A percentile compares a stretch with the other conserved stretches of the same genome.
Evolutionary conservation across 768 basidiomycete genomes (phyloP).

Genomic region (Plicaturopsis crispa): DNA sequence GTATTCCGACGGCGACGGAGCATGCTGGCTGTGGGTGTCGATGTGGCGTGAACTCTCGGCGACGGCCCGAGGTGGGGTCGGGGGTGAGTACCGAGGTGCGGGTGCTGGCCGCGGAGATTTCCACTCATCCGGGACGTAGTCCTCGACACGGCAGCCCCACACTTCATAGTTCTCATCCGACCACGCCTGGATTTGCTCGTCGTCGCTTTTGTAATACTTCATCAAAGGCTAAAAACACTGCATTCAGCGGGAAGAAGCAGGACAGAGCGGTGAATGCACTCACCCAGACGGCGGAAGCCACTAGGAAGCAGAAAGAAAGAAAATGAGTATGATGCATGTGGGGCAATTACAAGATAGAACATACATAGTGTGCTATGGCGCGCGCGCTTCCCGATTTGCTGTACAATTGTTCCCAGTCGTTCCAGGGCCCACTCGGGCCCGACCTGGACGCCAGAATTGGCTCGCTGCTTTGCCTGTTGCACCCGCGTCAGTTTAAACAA

Average conservation of each 20-base stretch:
- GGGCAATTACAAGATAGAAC: too few relatives aligned
- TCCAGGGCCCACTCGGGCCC: too few relatives aligned
- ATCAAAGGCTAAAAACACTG: constrained; percentile 44
- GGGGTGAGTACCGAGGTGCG: constrained; percentile 11
- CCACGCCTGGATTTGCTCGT: constrained; percentile 49
- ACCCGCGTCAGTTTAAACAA: background rate
- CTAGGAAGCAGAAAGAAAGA: constrained; percentile 34
- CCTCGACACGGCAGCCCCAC: constrained; percentile 55
- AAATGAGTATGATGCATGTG: too few relatives aligned
- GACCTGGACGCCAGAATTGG: too few relatives aligned
- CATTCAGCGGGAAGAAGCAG: constrained; percentile 8
- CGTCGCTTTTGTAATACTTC: constrained; percentile 55
- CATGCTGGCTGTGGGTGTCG: constrained; percentile 20
- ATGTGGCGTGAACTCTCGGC: constrained; percentile 18
- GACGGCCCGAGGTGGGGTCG: constrained; percentile 8
- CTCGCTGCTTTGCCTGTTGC: background rate
- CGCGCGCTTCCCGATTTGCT: too few relatives aligned
- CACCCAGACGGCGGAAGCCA: constrained; percentile 59
- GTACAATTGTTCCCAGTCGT: too few relatives aligned
- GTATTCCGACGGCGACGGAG: constrained; percentile 17
- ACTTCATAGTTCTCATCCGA: constrained; percentile 55
- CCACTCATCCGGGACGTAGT: constrained; percentile 34
- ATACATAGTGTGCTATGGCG: too few relatives aligned
- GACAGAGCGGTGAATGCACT: constrained; percentile 22
- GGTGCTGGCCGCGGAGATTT: constrained; percentile 16